phyloP scores from a whole-genome alignment of 2,329 filamentous ascomycete species.

The Hypoxylon sp. region DNA sequence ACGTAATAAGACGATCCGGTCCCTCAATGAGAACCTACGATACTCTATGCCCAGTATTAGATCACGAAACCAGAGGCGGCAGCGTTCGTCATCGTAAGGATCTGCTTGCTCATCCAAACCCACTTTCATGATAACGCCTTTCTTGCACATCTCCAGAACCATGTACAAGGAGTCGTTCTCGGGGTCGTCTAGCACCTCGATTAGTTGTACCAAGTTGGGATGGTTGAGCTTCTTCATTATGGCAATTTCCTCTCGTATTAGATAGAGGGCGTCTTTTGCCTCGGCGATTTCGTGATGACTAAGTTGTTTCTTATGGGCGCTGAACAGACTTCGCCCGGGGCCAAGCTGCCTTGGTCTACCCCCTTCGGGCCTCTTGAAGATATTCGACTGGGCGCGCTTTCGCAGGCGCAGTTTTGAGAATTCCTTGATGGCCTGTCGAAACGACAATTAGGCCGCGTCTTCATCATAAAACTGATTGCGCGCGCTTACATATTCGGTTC shows the following conservation, averaged over 20 bases:
- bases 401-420: constrained; percentile 94
- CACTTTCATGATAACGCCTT: constrained; percentile 96
- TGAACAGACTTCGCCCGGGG: constrained; percentile 47
- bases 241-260: constrained; percentile 96
- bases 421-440: constrained; percentile 87
- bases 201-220: constrained; percentile 89
- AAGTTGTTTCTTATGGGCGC: constrained; percentile 50
- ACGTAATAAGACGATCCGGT: neutral
- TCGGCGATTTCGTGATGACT: constrained; percentile 66
- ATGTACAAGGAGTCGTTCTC: constrained; percentile 97
- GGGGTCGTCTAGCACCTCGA: constrained; percentile 95
- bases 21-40: constrained; percentile 64
- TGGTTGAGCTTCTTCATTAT: constrained; percentile 99
- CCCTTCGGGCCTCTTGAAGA: constrained; percentile 68
- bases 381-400: constrained; percentile 90
- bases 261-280: constrained; percentile 77
- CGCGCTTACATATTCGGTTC: constrained; percentile 85
- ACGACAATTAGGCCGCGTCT: constrained; percentile 36
- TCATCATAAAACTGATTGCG: neutral
- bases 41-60: constrained; percentile 96
- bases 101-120: constrained; percentile 84
- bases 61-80: constrained; percentile 93
- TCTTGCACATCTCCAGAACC: constrained; percentile 99
- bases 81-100: constrained; percentile 85
- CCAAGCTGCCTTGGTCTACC: constrained; percentile 58